Base-by-base conservation (phyloP, 345 rosid genomes). In the Bretschneidera sinensis region DNA sequence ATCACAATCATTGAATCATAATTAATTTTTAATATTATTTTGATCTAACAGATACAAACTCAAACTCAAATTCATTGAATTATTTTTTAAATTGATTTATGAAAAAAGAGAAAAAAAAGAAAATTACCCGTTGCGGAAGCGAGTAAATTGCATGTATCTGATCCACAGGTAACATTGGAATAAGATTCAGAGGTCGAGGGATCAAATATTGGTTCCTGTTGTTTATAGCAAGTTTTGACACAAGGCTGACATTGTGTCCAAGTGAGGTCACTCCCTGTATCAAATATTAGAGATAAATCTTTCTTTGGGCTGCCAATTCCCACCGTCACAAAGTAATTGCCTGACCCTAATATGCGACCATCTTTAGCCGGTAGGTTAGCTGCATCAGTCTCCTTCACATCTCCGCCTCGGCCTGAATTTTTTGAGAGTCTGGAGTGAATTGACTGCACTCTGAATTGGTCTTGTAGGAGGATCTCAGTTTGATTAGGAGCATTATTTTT, bases 231-330 rank as follows among this genome's bases (percentile, higher is more conserved):
- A 54, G 51, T 64, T 49, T 0, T 20, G 6, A 47, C 77, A 25
- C 94, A 86, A 7, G 88, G 88, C 34, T 78, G 25, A 21, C 91
- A 85, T 2, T 83, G 87, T 2, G 84, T 83, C 91, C 95, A 85
- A 0, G 95, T 83, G 54, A 85, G 62, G 60, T 83, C 91, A 28
- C 95, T 85, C 9, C 91, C 95, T 0, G 91, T 85, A 61, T 85
- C 95, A 20, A 83, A 85, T 25, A 79, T 66, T 43, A 87, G 77
- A 14, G 86, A 64, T 0, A 78, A 24, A 0, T 78, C 78, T 33
- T 65, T 66, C 24, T 79, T 81, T 0, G 95, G 95, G 13, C 78
- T 71, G 34, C 91, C 95, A 15, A 87, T 45, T 33, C 87, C 89
- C 45, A 87, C 82, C 0, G 80, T 73, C 0, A 83, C 89, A 2